Evolutionary conservation across 768 basidiomycete genomes (phyloP).

Genomic region (Leccinum longicurvipes): DNA sequence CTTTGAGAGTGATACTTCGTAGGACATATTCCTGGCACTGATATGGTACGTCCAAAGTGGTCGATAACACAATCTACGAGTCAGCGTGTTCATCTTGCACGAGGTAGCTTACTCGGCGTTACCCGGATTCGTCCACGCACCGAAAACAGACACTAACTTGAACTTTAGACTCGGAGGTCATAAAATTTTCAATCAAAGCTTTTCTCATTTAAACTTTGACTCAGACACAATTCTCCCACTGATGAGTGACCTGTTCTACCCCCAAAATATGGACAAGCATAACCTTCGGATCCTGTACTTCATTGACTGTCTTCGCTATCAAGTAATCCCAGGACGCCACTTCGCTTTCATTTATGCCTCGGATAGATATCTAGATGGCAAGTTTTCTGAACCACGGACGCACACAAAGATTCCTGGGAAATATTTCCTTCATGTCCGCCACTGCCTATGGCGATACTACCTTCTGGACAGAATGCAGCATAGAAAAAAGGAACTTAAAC

Average conservation of each 20-base stretch:
- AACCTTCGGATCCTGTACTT: neutral
- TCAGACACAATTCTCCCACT: no score
- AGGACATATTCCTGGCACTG: slow-evolving; percentile 45
- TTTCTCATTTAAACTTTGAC: no score
- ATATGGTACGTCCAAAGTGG: slow-evolving; percentile 8
- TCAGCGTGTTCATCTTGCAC: slow-evolving; percentile 18
- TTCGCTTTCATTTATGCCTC: neutral
- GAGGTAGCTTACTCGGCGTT: no score
- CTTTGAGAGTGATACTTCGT: slow-evolving; percentile 46
- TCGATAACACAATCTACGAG: slow-evolving; percentile 21
- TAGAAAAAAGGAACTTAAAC: neutral
- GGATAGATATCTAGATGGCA: neutral
- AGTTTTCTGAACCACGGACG: fast-evolving
- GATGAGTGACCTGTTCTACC: no score
- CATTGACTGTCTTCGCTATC: neutral
- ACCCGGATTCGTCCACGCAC: no score
- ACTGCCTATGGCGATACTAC: neutral
- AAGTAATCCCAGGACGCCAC: neutral
- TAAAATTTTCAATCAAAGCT: no score
- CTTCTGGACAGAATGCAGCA: neutral
- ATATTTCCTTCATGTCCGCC: neutral
- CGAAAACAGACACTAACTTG: no score
- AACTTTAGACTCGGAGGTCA: no score
- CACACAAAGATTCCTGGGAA: neutral
- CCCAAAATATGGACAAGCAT: no score